Evolutionary conservation across 192 early-diverging fungal genomes (phyloP).

Genomic region (Coemansia sp.): DNA sequence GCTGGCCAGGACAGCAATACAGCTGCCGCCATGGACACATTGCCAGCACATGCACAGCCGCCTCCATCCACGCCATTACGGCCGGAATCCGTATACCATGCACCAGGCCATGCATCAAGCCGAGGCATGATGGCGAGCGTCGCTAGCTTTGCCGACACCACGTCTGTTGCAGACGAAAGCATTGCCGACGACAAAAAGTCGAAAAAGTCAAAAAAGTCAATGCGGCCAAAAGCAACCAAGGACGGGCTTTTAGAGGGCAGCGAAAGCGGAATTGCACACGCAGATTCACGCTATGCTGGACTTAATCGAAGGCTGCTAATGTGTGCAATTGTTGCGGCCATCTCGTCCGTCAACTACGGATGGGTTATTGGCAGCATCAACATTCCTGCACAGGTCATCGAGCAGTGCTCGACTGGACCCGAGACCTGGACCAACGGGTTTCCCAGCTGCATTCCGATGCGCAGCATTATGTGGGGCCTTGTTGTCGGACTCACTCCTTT

Average conservation of each 20-base stretch:
- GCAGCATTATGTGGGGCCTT: slow-evolving; percentile 59
- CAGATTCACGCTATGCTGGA: slow-evolving; percentile 38
- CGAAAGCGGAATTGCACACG: slow-evolving; percentile 25
- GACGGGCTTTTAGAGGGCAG: slow-evolving; percentile 13
- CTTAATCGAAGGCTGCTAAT: slow-evolving; percentile 35
- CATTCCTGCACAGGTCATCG: slow-evolving; percentile 56
- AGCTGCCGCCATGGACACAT: background rate
- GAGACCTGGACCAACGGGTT: slow-evolving; percentile 51
- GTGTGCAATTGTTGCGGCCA: slow-evolving; percentile 40
- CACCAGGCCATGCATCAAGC: no score
- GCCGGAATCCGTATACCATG: slow-evolving; percentile 14
- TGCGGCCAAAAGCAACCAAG: slow-evolving; percentile 8
- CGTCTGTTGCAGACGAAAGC: slow-evolving; percentile 12
- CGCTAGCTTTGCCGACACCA: slow-evolving; percentile 29
- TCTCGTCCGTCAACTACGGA: slow-evolving; percentile 54
- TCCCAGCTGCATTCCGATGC: slow-evolving; percentile 72
- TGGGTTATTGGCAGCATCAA: slow-evolving; percentile 58
- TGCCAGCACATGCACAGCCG: background rate
- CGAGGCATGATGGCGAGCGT: slow-evolving; percentile 6
- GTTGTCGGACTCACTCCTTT: slow-evolving; percentile 61
- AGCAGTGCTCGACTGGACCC: slow-evolving; percentile 52
- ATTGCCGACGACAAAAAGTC: slow-evolving; percentile 3
- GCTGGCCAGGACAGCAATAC: background rate
- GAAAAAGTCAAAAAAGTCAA: slow-evolving; percentile 13
- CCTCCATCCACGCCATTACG: slow-evolving; percentile 7